Evolutionary conservation across 352 stramenopile genomes (phyloP), one percentile per base, ranked within the genome.

Genomic region (Pythium guiyangense): DNA sequence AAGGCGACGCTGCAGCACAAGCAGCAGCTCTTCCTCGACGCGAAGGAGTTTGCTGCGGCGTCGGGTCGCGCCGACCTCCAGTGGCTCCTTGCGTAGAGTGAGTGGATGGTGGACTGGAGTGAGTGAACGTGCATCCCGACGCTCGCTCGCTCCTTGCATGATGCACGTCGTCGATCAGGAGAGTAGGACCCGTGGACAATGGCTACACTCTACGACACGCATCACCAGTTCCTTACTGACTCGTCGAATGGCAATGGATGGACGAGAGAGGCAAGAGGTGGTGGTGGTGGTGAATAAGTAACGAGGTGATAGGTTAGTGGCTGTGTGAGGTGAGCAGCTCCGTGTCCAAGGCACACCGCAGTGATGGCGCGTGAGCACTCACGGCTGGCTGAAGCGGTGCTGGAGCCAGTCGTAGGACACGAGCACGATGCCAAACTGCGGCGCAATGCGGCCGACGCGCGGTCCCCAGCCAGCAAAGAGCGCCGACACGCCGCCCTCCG

Each of bases 391-490:
- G 53, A 86, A 88, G 52, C 70, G 73, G 66, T 88, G 74, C 53
- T 77, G 75, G 55, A 92, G 74, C 73, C 77, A 92, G 73, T 92
- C 82, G 65, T 89, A 92, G 22, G 75, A 74, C 35, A 90, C 79
- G 39, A 92, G 74, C 55, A 92, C 82, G 53, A 92, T 92, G 51
- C 82, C 82, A 57, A 92, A 90, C 65, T 92, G 82, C 39, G 82
- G 82, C 31, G 82, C 82, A 59, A 92, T 92, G 39, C 82, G 77
- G 49, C 71, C 80, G 8, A 90, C 75, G 49, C 82, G 82, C 12
- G 82, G 82, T 0, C 73, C 79, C 79, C 79, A 92, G 20, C 82
- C 82, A 1, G 77, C 66, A 50, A 90, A 92, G 34, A 92, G 75
- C 52, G 72, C 76, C 14, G 44, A 20, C 14, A 81, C 6, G 35